Conservation (phyloP, 345 rosid species). For the Nephelium lappaceum region DNA sequence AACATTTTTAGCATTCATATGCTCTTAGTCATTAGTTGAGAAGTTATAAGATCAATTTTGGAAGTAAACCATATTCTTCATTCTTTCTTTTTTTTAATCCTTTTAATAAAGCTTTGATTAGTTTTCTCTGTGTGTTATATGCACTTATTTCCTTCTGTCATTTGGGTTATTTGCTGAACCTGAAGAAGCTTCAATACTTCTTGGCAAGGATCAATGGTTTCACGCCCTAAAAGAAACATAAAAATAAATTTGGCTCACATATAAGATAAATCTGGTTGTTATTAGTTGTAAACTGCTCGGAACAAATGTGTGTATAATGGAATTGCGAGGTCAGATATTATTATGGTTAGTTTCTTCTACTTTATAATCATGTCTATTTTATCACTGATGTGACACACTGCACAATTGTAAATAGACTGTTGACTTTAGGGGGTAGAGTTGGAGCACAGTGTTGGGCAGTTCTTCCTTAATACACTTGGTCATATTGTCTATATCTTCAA, state of each 20-base stretch:
- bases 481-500: neutral
- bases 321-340: neutral
- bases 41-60: neutral
- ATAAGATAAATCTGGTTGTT: neutral
- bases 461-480: neutral
- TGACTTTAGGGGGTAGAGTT: constrained; percentile 6
- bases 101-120: neutral
- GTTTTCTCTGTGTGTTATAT: neutral
- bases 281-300: neutral
- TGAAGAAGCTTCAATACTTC: neutral
- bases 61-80: neutral
- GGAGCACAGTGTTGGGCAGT: neutral
- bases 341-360: neutral
- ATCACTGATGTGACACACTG: neutral
- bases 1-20: neutral
- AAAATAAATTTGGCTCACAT: neutral
- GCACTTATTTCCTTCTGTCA: neutral
- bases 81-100: neutral
- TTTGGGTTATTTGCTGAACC: neutral
- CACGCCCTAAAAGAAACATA: neutral
- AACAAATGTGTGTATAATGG: neutral
- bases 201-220: neutral
- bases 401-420: neutral
- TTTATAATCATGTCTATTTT: neutral
- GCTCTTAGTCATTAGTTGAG: neutral